phyloP scores from a whole-genome alignment of 108 stramenopile genomes.

The Skeletonema potamos region DNA sequence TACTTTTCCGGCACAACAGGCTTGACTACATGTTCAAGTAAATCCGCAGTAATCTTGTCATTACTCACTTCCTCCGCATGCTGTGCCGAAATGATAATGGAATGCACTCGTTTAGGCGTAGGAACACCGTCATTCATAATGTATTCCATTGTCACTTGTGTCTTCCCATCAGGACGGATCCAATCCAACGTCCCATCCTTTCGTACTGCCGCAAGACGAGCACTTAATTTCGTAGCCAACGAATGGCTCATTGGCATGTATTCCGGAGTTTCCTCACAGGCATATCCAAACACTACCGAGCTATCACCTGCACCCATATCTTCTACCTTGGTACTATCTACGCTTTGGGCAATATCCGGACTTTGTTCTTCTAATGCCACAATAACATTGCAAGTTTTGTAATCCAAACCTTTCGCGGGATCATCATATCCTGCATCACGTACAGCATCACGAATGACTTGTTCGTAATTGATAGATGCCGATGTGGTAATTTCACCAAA shows the following conservation, averaged over 20 bases:
- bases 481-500: slow-evolving; percentile 97
- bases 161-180: slow-evolving; percentile 98
- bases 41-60: slow-evolving; percentile 90
- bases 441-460: slow-evolving; percentile 94
- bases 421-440: slow-evolving; percentile 96
- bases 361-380: slow-evolving; percentile 97
- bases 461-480: slow-evolving; percentile 96
- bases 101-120: slow-evolving; percentile 92
- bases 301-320: slow-evolving; percentile 98
- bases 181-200: slow-evolving; percentile 94
- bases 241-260: slow-evolving; percentile 96
- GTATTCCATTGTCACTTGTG: slow-evolving; percentile 94
- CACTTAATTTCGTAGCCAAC: slow-evolving; percentile 89
- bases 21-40: slow-evolving; percentile 98
- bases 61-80: slow-evolving; percentile 93
- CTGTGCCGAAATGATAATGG: slow-evolving; percentile 96
- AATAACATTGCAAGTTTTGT: slow-evolving; percentile 97
- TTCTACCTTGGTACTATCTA: slow-evolving; percentile 89
- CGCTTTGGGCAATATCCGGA: slow-evolving; percentile 96
- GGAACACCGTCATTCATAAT: slow-evolving; percentile 77
- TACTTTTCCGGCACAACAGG: slow-evolving; percentile 96
- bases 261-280: slow-evolving; percentile 93
- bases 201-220: slow-evolving; percentile 91
- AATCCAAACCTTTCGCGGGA: slow-evolving; percentile 96
- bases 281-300: slow-evolving; percentile 98